Evolutionary conservation across 2,329 filamentous ascomycete species (phyloP).

Genomic region (Huntiella omanensis): DNA sequence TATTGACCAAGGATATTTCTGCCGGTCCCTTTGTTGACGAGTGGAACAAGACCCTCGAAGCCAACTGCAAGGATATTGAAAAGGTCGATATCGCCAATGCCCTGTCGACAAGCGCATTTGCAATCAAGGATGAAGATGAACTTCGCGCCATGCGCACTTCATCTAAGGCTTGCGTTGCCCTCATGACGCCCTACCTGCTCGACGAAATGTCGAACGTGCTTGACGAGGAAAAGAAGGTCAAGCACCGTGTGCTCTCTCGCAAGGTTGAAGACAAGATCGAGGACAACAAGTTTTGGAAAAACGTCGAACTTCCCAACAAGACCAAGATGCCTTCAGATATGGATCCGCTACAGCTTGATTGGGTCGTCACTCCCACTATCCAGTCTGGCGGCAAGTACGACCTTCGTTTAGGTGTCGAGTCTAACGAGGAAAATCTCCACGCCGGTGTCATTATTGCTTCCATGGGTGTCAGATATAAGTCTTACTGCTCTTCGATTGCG

Average conservation of each 20-base stretch:
- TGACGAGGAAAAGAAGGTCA: constrained; percentile 93
- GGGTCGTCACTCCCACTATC: constrained; percentile 76
- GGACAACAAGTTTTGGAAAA: constrained; percentile 84
- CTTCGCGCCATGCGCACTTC: constrained; percentile 86
- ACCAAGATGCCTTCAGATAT: constrained; percentile 72
- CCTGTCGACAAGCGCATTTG: constrained; percentile 66
- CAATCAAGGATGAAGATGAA: constrained; percentile 89
- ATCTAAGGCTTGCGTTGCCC: constrained; percentile 77
- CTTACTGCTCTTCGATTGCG: constrained; percentile 81
- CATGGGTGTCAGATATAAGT: constrained; percentile 85
- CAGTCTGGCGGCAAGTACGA: constrained; percentile 96
- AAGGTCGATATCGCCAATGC: constrained; percentile 72
- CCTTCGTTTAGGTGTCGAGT: constrained; percentile 57
- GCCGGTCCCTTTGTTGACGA: constrained; percentile 84
- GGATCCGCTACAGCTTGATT: constrained; percentile 76
- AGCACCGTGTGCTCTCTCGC: constrained; percentile 67
- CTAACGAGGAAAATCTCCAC: constrained; percentile 68
- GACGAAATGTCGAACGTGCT: constrained; percentile 96
- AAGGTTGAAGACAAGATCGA: constrained; percentile 86
- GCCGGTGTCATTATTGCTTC: constrained; percentile 86
- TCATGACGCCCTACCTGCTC: constrained; percentile 93
- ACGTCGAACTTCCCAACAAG: constrained; percentile 46
- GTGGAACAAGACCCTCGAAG: constrained; percentile 71
- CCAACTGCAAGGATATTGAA: constrained; percentile 68
- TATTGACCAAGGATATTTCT: constrained; percentile 67